A percentile compares a stretch with the other conserved stretches of the same genome.
These are phyloP conservation scores for Pythium vanterpoolii DNA, from an alignment of 352 stramenopile species.

Conservation along the genomic window DNA sequence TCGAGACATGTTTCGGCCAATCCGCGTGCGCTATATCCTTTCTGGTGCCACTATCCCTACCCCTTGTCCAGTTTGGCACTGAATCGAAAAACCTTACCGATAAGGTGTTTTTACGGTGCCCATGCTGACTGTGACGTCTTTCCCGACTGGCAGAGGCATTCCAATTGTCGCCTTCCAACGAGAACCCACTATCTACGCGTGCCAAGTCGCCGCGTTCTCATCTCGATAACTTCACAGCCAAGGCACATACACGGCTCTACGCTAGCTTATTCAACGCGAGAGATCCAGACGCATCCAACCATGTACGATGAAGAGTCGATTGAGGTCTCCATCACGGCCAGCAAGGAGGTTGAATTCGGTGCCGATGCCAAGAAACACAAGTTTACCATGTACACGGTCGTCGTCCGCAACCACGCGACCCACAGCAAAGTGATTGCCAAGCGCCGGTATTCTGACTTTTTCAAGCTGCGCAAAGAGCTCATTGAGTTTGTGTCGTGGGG, in stretches of 20 bases:
- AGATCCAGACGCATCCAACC: background rate
- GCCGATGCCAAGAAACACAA: conserved; percentile 44
- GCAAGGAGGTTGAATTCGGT: conserved; percentile 23
- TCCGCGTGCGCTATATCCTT: background rate
- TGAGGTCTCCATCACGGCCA: conserved; percentile 28
- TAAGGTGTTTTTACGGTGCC: conserved; percentile 7
- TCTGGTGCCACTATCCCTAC: conserved; percentile 1
- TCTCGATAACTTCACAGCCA: background rate
- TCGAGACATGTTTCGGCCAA: background rate
- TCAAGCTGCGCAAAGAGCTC: conserved; percentile 79
- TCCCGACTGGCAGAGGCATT: conserved; percentile 1
- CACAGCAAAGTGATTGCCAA: conserved; percentile 73
- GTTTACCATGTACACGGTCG: conserved; percentile 85
- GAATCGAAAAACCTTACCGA: conserved; percentile 1
- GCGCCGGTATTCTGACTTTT: conserved; percentile 86
- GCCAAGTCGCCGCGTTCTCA: background rate
- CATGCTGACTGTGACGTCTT: background rate
- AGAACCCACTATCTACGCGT: background rate
- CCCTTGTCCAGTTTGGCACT: conserved; percentile 23
- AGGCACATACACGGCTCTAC: background rate
- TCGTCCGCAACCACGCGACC: conserved; percentile 70
- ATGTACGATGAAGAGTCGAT: conserved; percentile 32
- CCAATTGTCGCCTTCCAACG: conserved; percentile 2
- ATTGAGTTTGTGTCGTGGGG: conserved; percentile 77
- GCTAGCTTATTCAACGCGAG: background rate